phyloP scores from a whole-genome alignment of 2,329 filamentous ascomycete species.

The Bipolaris sorokiniana region DNA sequence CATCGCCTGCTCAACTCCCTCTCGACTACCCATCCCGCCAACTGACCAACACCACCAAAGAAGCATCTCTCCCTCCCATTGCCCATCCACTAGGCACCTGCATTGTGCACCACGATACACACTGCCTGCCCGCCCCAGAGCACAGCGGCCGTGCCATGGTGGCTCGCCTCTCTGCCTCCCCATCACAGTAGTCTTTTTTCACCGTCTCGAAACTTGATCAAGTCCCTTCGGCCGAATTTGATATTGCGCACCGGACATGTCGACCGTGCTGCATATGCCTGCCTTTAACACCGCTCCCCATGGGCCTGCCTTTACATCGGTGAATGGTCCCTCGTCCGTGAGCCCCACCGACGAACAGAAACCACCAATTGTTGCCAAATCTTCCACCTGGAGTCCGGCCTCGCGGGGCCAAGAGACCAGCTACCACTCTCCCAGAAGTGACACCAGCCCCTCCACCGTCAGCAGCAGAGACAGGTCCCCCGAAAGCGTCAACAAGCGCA shows the following conservation, averaged over 20 bases:
- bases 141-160: constrained; percentile 3
- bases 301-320: constrained; percentile 46
- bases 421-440: constrained; percentile 25
- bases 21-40: not conserved
- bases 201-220: not conserved
- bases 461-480: constrained; percentile 31
- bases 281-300: constrained; percentile 37
- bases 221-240: not conserved
- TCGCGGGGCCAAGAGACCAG: constrained; percentile 26
- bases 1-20: not conserved
- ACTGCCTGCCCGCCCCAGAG: not conserved
- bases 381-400: constrained; percentile 26
- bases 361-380: constrained; percentile 23
- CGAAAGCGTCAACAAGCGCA: constrained; percentile 60
- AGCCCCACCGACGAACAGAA: constrained; percentile 34
- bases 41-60: not conserved
- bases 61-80: not conserved
- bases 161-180: constrained; percentile 4
- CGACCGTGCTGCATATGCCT: constrained; percentile 43
- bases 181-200: constrained; percentile 4
- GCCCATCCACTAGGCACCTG: not conserved
- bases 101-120: constrained; percentile 17
- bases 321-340: constrained; percentile 43
- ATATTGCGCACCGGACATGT: constrained; percentile 31
- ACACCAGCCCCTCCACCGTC: constrained; percentile 30